These are phyloP conservation scores for Mangifera indica DNA, from an alignment of 345 rosid species.

Conservation along the genomic window DNA sequence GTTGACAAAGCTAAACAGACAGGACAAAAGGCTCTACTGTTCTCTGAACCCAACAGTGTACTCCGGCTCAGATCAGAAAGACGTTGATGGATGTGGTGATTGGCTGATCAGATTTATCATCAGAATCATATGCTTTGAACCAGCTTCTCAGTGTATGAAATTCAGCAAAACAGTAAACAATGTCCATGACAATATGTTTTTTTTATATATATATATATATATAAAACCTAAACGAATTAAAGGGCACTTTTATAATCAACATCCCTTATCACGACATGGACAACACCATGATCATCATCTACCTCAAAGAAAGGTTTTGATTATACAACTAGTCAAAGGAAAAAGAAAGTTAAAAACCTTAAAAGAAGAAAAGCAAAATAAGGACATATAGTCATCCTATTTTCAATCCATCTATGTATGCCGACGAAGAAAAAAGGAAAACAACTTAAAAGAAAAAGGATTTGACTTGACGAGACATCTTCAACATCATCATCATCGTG, in stretches of 20 bases:
- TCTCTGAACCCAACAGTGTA: constrained; percentile 28
- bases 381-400: constrained; percentile 32
- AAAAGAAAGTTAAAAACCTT: constrained; percentile 18
- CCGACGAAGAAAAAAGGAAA: constrained; percentile 16
- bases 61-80: constrained; percentile 20
- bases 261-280: too few relatives aligned
- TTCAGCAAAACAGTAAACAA: constrained; percentile 23
- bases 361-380: constrained; percentile 15
- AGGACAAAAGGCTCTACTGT: constrained; percentile 28
- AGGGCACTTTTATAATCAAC: too few relatives aligned
- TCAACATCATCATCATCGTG: constrained; percentile 31
- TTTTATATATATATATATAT: constrained; percentile 15
- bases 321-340: constrained; percentile 11
- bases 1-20: constrained; percentile 8
- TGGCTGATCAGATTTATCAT: constrained; percentile 16
- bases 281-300: not conserved
- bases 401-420: constrained; percentile 38
- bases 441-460: constrained; percentile 16
- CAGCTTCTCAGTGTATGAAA: constrained; percentile 20
- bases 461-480: constrained; percentile 32
- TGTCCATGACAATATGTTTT: constrained; percentile 18
- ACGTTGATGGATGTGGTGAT: constrained; percentile 16
- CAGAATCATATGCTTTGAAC: constrained; percentile 20
- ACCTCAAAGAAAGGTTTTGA: not conserved
- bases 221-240: too few relatives aligned